Evolutionary conservation across 2,329 filamentous ascomycete species (phyloP), one percentile per base, ranked within the genome.

Genomic region (Stromatinia cepivora): DNA sequence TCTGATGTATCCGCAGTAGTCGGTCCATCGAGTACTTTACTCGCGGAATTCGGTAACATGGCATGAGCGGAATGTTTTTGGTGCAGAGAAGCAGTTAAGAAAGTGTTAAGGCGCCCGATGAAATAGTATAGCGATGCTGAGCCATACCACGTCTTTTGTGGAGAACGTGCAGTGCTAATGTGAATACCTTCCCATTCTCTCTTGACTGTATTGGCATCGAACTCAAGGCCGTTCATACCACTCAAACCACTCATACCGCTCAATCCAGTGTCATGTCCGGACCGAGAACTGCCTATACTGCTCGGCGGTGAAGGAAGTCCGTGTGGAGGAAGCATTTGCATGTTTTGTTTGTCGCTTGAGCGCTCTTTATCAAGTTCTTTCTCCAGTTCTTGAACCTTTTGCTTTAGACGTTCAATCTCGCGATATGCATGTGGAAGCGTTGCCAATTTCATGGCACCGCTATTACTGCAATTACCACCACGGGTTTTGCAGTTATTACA

Each of bases 81-180:
- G 45, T 80, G 77, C 7, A 82, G 69, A 0, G 75, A 71, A 17
- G 73, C 74, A 50, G 73, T 75, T 17, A 84, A 73, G 70, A 79
- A 83, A 9, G 72, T 71, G 20, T 76, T 80, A 67, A 84, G 79
- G 46, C 81, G 79, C 22, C 77, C 76, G 65, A 83, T 80, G 72
- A 84, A 84, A 75, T 81, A 84, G 70, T 80, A 81, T 17, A 78
- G 73, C 7, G 83, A 84, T 2, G 81, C 79, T 0, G 81, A 79
- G 2, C 82, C 83, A 72, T 82, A 84, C 73, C 79, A 83, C 15
- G 80, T 78, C 25, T 76, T 76, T 67, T 80, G 78, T 28, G 77
- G 78, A 1, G 78, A 78, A 6, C 78, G 75, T 0, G 80, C 77
- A 1, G 78, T 80, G 25, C 78, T 76, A 10, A 79, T 78, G 53